These are phyloP conservation scores for Polyporus arcularius DNA, from an alignment of 768 basidiomycete species.

Conservation along the genomic window DNA sequence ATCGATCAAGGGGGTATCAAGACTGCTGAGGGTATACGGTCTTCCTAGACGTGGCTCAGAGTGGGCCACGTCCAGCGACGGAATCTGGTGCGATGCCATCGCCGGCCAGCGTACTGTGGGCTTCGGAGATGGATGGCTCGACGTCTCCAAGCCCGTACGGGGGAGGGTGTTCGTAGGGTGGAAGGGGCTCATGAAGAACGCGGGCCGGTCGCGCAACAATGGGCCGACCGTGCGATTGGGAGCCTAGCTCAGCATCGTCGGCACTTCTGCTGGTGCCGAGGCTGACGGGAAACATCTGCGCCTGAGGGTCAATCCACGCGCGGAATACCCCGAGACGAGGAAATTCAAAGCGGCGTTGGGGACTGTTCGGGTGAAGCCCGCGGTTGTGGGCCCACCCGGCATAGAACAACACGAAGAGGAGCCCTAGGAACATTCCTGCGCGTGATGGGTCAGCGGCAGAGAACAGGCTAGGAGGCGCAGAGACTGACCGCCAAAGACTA, in stretches of 20 bases:
- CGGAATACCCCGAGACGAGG: background rate
- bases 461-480: background rate
- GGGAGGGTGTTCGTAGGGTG: background rate
- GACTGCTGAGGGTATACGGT: background rate
- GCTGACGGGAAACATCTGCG: background rate
- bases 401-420: background rate
- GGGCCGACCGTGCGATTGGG: background rate
- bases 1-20: background rate
- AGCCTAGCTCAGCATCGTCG: background rate
- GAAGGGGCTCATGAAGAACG: background rate
- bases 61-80: background rate
- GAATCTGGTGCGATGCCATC: background rate
- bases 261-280: background rate
- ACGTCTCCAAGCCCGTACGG: background rate
- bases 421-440: background rate
- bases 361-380: background rate
- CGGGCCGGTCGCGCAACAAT: background rate
- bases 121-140: background rate
- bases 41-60: background rate
- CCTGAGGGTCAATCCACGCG: background rate
- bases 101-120: conserved; percentile 7
- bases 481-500: conserved; percentile 1
- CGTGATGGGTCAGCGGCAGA: background rate
- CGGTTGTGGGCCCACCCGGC: background rate
- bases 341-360: background rate